A percentile compares a stretch with the other conserved stretches of the same genome.
phyloP scores from a whole-genome alignment of 768 basidiomycete species.

The Lentinula lateritia region DNA sequence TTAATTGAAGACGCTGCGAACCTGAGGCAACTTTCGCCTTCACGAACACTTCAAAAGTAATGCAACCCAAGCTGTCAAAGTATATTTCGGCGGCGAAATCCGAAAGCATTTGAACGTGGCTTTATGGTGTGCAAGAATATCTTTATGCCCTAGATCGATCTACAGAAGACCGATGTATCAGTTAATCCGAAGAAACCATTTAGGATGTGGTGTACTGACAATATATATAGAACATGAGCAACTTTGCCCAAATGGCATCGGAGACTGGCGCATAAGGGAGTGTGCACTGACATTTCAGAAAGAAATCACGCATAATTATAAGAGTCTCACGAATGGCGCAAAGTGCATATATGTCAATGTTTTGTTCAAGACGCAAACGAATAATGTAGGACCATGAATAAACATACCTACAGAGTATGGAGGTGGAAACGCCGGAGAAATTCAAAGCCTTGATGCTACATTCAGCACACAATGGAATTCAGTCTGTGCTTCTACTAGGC shows the following conservation, averaged over 20 bases:
- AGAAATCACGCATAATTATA: background rate
- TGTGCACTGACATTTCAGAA: background rate
- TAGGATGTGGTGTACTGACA: slow-evolving; percentile 2
- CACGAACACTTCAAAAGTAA: slow-evolving; percentile 1
- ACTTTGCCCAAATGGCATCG: background rate
- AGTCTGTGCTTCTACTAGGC: background rate
- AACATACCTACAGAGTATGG: background rate
- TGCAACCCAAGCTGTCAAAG: slow-evolving; percentile 1
- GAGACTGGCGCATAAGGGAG: background rate
- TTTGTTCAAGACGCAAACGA: background rate
- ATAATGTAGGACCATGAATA: background rate
- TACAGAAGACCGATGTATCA: slow-evolving; percentile 6
- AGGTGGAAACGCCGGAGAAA: no score
- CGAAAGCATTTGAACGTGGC: background rate
- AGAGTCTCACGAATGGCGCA: background rate
- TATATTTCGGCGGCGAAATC: background rate
- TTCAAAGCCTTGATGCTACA: no score
- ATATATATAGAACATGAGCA: background rate
- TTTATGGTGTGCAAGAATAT: background rate
- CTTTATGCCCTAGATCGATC: slow-evolving; percentile 7
- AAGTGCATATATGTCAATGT: background rate
- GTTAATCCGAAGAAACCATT: background rate
- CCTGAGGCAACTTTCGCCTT: slow-evolving; percentile 4
- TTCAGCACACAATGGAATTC: background rate
- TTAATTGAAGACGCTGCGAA: slow-evolving; percentile 16